A percentile compares a stretch with the other conserved stretches of the same genome.
These are phyloP conservation scores for Tolypocladium tundrense DNA, from an alignment of 2,329 filamentous ascomycete species.

Conservation along the genomic window DNA sequence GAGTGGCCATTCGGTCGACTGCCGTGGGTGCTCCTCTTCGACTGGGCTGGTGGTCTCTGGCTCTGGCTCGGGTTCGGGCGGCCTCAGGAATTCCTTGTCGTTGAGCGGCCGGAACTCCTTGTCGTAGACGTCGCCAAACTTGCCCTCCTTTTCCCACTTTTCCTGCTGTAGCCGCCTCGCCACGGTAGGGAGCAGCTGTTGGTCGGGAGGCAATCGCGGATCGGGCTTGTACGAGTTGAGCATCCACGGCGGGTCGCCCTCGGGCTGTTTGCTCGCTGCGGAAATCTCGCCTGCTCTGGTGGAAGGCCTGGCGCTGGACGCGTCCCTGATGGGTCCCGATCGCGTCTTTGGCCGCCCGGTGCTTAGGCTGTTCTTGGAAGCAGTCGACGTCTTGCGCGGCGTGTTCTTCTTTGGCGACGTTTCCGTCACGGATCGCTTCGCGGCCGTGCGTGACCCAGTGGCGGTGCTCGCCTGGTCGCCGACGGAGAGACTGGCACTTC, in stretches of 20 bases:
- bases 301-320: slow-evolving; percentile 43
- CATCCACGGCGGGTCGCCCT: slow-evolving; percentile 94
- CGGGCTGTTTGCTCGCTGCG: slow-evolving; percentile 54
- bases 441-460: slow-evolving; percentile 12
- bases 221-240: slow-evolving; percentile 92
- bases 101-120: slow-evolving; percentile 78
- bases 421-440: slow-evolving; percentile 36
- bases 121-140: slow-evolving; percentile 76
- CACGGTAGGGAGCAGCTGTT: slow-evolving; percentile 91
- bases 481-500: slow-evolving; percentile 57
- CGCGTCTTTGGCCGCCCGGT: slow-evolving; percentile 52
- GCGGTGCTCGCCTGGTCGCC: slow-evolving; percentile 12
- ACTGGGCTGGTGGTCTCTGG: slow-evolving; percentile 14
- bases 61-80: slow-evolving; percentile 27
- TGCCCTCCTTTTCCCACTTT: slow-evolving; percentile 88
- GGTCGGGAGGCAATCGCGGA: slow-evolving; percentile 83
- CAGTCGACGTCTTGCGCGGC: slow-evolving; percentile 34
- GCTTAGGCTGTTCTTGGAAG: slow-evolving; percentile 28
- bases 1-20: slow-evolving; percentile 48
- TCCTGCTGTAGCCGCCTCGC: slow-evolving; percentile 86
- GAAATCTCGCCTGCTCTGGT: slow-evolving; percentile 51
- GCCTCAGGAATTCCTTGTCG: slow-evolving; percentile 43
- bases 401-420: slow-evolving; percentile 43
- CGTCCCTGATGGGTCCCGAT: slow-evolving; percentile 40
- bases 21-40: slow-evolving; percentile 20